Percentiles rank a stretch among this genome's conserved stretches.
Evolutionary conservation across 2,329 filamentous ascomycete genomes (phyloP).

Genomic region (Metarhizium humberi): DNA sequence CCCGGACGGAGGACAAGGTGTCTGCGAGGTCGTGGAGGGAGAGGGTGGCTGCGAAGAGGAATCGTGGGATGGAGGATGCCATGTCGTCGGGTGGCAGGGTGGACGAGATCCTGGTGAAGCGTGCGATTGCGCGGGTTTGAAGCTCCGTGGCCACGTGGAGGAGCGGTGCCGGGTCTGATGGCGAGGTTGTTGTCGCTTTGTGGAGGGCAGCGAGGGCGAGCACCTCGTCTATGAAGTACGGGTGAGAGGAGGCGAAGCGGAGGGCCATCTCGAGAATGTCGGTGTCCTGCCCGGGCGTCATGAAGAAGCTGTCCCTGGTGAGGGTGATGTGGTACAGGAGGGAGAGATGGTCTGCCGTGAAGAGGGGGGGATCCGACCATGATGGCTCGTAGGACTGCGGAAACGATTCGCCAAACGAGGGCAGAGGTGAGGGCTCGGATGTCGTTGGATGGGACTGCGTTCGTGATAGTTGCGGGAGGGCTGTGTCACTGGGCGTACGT

Average conservation of each 20-base stretch:
- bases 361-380: conserved; percentile 10
- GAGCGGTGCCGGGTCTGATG: conserved; percentile 7
- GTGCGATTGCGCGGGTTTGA: conserved; percentile 32
- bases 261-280: conserved; percentile 22
- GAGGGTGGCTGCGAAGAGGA: conserved; percentile 34
- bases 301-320: conserved; percentile 13
- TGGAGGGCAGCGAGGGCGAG: conserved; percentile 37
- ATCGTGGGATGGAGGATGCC: conserved; percentile 25
- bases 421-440: not conserved
- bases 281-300: conserved; percentile 12
- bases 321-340: conserved; percentile 28
- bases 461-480: not conserved
- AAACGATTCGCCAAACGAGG: conserved; percentile 6
- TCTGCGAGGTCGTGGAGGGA: conserved; percentile 41
- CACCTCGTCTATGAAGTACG: conserved; percentile 37
- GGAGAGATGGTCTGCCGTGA: conserved; percentile 28
- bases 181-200: conserved; percentile 8
- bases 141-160: conserved; percentile 31
- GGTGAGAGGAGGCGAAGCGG: conserved; percentile 21
- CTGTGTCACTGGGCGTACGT: not conserved
- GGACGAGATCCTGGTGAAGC: conserved; percentile 24
- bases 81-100: conserved; percentile 14
- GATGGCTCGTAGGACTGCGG: not conserved
- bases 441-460: not conserved
- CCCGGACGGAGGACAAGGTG: conserved; percentile 23